phyloP scores from a whole-genome alignment of 768 basidiomycete genomes.

The Leccinellum rugosiceps region DNA sequence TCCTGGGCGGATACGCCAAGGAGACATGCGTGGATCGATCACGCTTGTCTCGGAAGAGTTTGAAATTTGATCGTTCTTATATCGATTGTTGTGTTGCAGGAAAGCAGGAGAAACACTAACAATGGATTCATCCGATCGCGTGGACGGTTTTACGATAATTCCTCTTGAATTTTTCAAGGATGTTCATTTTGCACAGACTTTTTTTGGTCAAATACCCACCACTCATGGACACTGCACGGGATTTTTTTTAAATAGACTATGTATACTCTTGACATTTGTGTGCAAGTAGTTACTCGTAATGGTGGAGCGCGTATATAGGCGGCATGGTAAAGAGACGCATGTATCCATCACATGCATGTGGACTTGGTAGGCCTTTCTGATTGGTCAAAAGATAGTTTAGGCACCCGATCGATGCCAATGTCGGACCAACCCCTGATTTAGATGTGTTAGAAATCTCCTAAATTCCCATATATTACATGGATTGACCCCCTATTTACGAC shows the following conservation, averaged over 20 bases:
- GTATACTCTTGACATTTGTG: background rate
- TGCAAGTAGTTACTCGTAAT: background rate
- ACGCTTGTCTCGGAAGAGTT: slow-evolving; percentile 67
- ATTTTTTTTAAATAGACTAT: background rate
- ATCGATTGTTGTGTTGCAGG: background rate
- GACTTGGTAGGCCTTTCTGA: no score
- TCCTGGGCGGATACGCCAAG: slow-evolving; percentile 47
- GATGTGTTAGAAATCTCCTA: no score
- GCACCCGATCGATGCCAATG: no score
- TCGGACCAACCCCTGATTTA: no score
- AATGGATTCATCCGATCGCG: background rate
- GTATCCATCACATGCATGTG: no score
- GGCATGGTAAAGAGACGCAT: no score
- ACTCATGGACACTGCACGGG: background rate
- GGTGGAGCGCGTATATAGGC: no score
- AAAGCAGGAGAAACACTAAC: no score
- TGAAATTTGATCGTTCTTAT: slow-evolving; percentile 41
- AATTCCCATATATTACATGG: no score
- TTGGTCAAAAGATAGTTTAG: no score
- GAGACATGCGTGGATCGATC: slow-evolving; percentile 58
- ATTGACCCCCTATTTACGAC: no score
- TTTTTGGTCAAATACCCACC: background rate
- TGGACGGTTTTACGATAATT: background rate
- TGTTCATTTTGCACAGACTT: slow-evolving; percentile 7
- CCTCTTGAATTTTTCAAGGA: background rate